Evolutionary conservation across 257 asterid genomes (phyloP), one percentile per base, ranked within the genome.

Genomic region (Prunella vulgaris): DNA sequence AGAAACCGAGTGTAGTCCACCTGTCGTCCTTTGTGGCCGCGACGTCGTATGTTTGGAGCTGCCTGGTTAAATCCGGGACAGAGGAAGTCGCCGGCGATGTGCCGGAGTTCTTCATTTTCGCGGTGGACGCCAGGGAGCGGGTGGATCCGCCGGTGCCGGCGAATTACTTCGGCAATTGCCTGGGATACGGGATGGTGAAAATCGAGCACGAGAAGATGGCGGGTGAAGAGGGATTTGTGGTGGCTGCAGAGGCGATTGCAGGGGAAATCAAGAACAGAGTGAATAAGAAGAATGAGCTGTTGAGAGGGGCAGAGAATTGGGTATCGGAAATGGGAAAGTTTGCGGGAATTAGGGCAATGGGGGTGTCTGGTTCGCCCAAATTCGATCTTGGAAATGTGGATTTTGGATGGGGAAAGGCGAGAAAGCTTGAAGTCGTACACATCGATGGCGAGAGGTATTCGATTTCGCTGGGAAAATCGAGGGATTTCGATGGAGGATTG

Each of bases 371-470:
- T 61, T 83, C 84, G 1, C 84, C 87, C 0, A 83, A 79, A 67
- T 66, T 77, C 61, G 70, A 75, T 21, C 38, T 70, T 15, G 66
- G 49, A 25, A 42, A 10, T 4, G 53, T 66, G 10, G 84, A 80
- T 66, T 77, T 77, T 14, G 83, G 87, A 46, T 83, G 83, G 83
- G 84, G 83, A 38, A 37, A 69, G 37, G 81, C 84, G 27, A 64
- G 3, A 13, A 79, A 69, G 51, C 30, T 71, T 22, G 87, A 80
- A 44, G 74, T 48, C 13, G 46, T 71, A 52, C 77, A 82, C 7
- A 72, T 83, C 4, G 76, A 70, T 20, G 72, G 25, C 12, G 74
- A 72, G 28, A 51, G 24, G n/a, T 64, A 64, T 20, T 60, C 74
- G 0, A 51, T 83, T 2, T 80, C 85, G 2, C 32, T 75, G 9